Conservation (phyloP, 805 yeast species). For the Candida methanosorbosa region DNA sequence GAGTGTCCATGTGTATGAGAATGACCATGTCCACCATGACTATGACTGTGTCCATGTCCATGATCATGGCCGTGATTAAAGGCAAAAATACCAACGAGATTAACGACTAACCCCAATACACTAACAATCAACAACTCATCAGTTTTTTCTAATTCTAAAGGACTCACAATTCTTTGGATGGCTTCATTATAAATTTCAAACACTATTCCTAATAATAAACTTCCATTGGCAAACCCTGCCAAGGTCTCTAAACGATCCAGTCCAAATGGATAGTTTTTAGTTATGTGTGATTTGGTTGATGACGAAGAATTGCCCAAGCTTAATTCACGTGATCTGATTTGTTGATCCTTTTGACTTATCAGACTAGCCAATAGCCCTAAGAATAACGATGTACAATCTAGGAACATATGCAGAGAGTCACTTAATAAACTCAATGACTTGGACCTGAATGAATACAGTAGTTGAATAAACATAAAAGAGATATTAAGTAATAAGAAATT, state of each 20-base stretch:
- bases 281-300: no score
- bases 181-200: constrained; percentile 86
- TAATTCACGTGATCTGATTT: background rate
- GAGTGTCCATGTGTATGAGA: constrained; percentile 15
- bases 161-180: constrained; percentile 67
- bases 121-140: constrained; percentile 83
- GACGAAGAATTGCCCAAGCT: no score
- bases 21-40: constrained; percentile 17
- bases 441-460: constrained; percentile 85
- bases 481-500: constrained; percentile 79
- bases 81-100: constrained; percentile 87
- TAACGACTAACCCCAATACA: constrained; percentile 75
- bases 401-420: constrained; percentile 93
- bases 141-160: constrained; percentile 70
- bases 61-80: constrained; percentile 76
- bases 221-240: constrained; percentile 94
- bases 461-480: constrained; percentile 89
- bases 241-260: constrained; percentile 77
- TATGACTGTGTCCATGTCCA: constrained; percentile 38
- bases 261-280: constrained; percentile 67
- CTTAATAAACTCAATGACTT: constrained; percentile 86
- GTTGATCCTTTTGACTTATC: constrained; percentile 21
- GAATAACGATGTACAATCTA: constrained; percentile 86
- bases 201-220: constrained; percentile 78
- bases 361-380: constrained; percentile 84